These are phyloP conservation scores for Candida gorgasii DNA, from an alignment of 805 yeast genomes.

Conservation along the genomic window DNA sequence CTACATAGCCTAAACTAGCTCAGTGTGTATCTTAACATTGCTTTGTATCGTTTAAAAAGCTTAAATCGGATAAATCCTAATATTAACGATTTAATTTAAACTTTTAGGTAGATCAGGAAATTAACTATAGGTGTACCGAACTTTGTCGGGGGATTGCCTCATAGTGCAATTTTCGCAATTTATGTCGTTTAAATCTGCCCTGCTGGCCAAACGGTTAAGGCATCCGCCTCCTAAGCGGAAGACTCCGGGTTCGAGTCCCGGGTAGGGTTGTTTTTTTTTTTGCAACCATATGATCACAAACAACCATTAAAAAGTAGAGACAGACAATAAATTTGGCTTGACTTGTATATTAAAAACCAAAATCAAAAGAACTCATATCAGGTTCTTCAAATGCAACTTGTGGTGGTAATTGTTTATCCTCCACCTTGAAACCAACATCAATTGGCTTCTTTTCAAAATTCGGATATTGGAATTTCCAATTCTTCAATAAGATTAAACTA, in stretches of 20 bases:
- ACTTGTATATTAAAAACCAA: constrained; percentile 40
- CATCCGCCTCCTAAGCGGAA: constrained; percentile 49
- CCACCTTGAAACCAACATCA: constrained; percentile 2
- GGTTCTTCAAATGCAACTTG: constrained; percentile 65
- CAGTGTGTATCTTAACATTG: no score
- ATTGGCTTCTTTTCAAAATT: constrained; percentile 4
- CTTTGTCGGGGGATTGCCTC: no score
- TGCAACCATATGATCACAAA: neutral
- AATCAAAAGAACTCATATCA: constrained; percentile 72
- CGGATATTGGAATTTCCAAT: constrained; percentile 50
- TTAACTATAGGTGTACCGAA: no score
- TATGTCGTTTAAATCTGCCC: constrained; percentile 26
- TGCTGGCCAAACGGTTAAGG: constrained; percentile 57
- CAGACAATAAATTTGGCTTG: no score
- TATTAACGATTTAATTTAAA: no score
- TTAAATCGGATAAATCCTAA: no score
- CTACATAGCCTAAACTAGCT: no score
- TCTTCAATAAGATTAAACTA: constrained; percentile 58
- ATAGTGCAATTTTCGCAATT: neutral
- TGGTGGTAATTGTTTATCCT: constrained; percentile 38
- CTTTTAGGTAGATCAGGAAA: no score
- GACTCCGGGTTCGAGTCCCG: constrained; percentile 47
- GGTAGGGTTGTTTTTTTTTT: constrained; percentile 29
- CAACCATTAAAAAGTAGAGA: neutral
- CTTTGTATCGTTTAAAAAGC: no score